These are phyloP conservation scores for Fusarium proliferatum DNA, from an alignment of 2,329 filamentous ascomycete species.

Conservation along the genomic window DNA sequence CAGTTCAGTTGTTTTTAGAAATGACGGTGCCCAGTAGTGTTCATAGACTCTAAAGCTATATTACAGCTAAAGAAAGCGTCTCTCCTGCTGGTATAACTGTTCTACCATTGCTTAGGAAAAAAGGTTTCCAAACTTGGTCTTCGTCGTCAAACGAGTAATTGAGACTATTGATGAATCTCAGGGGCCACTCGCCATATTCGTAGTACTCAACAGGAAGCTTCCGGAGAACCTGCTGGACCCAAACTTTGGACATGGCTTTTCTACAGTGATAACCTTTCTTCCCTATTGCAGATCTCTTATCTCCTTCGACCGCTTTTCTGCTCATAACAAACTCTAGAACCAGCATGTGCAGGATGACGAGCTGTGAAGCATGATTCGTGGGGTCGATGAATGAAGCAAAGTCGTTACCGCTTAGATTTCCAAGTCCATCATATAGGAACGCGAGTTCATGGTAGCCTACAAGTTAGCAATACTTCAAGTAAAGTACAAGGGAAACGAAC, in stretches of 20 bases:
- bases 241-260: slow-evolving; percentile 50
- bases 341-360: slow-evolving; percentile 54
- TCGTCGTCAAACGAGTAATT: slow-evolving; percentile 39
- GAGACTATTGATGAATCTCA: slow-evolving; percentile 39
- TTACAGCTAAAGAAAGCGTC: not conserved
- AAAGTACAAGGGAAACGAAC: slow-evolving; percentile 32
- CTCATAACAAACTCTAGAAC: slow-evolving; percentile 48
- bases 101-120: slow-evolving; percentile 28
- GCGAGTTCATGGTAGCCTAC: slow-evolving; percentile 44
- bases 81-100: slow-evolving; percentile 9
- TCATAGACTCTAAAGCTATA: not conserved
- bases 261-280: slow-evolving; percentile 35
- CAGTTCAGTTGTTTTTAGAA: not conserved
- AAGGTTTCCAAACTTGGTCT: slow-evolving; percentile 40
- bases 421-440: slow-evolving; percentile 46
- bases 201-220: slow-evolving; percentile 47
- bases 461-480: not conserved
- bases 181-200: slow-evolving; percentile 49
- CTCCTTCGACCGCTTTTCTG: slow-evolving; percentile 29
- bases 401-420: slow-evolving; percentile 44
- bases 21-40: not conserved
- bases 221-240: slow-evolving; percentile 52
- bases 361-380: slow-evolving; percentile 47
- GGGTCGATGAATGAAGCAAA: slow-evolving; percentile 49
- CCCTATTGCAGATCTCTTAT: not conserved